Evolutionary conservation across 345 rosid genomes (phyloP).

Genomic region (Gossypium ekmanianum): DNA sequence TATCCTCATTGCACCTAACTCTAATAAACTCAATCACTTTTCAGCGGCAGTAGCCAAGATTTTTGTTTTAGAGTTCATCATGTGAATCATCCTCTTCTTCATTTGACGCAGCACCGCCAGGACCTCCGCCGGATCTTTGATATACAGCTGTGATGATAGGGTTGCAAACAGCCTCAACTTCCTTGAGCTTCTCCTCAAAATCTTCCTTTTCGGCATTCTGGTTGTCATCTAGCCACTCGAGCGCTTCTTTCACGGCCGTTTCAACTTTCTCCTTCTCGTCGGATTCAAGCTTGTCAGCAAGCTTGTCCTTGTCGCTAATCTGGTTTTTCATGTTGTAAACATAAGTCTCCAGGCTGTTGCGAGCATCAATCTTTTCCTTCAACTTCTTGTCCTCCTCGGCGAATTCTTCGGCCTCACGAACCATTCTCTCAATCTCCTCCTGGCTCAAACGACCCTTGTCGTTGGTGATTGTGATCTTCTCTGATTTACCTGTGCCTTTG

Average conservation of each 20-base stretch:
- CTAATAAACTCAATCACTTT: slow-evolving; percentile 13
- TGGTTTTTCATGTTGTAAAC: slow-evolving; percentile 96
- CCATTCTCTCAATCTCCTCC: slow-evolving; percentile 95
- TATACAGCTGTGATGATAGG: slow-evolving; percentile 82
- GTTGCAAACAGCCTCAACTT: slow-evolving; percentile 90
- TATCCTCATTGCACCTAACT: slow-evolving; percentile 16
- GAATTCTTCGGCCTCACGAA: slow-evolving; percentile 88
- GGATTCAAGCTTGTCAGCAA: slow-evolving; percentile 83
- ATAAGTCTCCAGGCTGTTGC: slow-evolving; percentile 84
- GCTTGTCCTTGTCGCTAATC: slow-evolving; percentile 84
- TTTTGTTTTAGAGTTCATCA: slow-evolving; percentile 51
- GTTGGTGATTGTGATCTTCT: slow-evolving; percentile 92
- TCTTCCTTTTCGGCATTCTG: slow-evolving; percentile 84
- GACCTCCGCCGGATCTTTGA: slow-evolving; percentile 80
- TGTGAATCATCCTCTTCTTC: slow-evolving; percentile 47
- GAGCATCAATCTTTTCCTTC: slow-evolving; percentile 87
- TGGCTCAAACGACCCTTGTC: slow-evolving; percentile 97
- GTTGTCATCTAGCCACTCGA: slow-evolving; percentile 92
- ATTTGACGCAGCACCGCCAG: slow-evolving; percentile 41
- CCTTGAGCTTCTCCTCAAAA: slow-evolving; percentile 93
- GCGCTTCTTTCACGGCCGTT: slow-evolving; percentile 79
- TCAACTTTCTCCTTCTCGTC: slow-evolving; percentile 95
- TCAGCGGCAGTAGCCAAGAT: background rate
- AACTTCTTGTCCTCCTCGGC: slow-evolving; percentile 98
- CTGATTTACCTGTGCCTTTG: slow-evolving; percentile 82